Evolutionary conservation across 2,329 filamentous ascomycete species (phyloP).

Genomic region (Ceratocystis destructans): DNA sequence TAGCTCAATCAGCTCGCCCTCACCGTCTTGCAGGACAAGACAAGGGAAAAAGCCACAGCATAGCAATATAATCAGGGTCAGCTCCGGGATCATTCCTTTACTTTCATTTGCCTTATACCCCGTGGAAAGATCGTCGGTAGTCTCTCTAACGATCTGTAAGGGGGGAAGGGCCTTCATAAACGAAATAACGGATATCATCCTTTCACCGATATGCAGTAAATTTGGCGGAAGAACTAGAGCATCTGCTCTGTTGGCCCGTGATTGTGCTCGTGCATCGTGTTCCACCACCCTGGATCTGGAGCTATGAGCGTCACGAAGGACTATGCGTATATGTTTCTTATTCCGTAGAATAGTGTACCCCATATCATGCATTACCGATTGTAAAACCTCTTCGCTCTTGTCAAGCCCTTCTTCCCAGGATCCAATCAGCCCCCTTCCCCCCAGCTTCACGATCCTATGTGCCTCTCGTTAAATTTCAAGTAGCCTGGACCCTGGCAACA

Average conservation of each 20-base stretch:
- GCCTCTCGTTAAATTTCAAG: neutral
- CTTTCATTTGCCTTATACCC: neutral
- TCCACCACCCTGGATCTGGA: neutral
- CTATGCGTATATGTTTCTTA: slow-evolving; percentile 6
- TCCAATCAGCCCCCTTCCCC: too few species aligned
- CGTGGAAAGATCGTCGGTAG: neutral
- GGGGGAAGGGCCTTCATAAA: neutral
- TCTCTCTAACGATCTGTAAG: neutral
- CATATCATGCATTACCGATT: neutral
- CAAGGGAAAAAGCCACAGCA: neutral
- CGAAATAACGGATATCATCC: neutral
- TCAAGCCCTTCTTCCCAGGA: neutral
- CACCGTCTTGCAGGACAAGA: neutral
- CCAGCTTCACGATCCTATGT: neutral
- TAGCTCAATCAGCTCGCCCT: neutral
- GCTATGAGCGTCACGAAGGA: neutral
- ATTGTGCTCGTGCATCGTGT: neutral
- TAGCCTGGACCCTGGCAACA: neutral
- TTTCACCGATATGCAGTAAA: neutral
- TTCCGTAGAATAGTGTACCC: neutral
- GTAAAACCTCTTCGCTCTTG: neutral
- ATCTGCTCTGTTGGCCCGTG: neutral
- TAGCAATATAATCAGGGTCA: neutral
- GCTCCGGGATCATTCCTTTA: neutral
- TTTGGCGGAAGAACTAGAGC: neutral